phyloP scores from a whole-genome alignment of 371 early-diverging fungal species.

The Mucor circinelloides region DNA sequence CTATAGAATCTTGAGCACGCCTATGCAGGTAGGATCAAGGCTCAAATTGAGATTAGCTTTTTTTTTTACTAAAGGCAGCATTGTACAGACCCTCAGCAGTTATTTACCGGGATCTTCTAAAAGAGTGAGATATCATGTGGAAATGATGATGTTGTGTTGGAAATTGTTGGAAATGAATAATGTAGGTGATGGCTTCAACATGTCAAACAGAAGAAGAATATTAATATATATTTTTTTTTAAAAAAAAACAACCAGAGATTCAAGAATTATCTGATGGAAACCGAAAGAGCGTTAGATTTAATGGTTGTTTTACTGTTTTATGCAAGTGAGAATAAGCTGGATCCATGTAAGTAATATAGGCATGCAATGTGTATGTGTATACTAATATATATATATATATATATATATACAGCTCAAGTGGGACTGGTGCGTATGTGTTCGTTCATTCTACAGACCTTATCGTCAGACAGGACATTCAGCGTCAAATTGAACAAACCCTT shows the following conservation, averaged over 20 bases:
- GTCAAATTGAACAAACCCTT: constrained; percentile 79
- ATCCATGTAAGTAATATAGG: constrained; percentile 51
- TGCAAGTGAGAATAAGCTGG: constrained; percentile 62
- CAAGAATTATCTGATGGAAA: constrained; percentile 71
- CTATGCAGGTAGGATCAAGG: constrained; percentile 57
- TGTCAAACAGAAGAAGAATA: neutral
- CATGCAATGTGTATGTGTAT: neutral
- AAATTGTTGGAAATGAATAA: constrained; percentile 69
- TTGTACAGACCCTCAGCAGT: constrained; percentile 61
- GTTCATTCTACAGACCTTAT: constrained; percentile 81
- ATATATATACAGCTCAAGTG: constrained; percentile 71
- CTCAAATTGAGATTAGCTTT: neutral
- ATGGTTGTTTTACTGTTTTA: constrained; percentile 69
- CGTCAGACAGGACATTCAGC: constrained; percentile 79
- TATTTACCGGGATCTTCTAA: constrained; percentile 73
- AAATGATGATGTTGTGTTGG: constrained; percentile 80
- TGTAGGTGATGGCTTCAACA: constrained; percentile 32
- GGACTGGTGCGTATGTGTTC: constrained; percentile 81
- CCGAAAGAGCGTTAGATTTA: constrained; percentile 69
- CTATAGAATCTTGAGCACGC: constrained; percentile 71
- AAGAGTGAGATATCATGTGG: constrained; percentile 55
- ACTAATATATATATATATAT: constrained; percentile 65
- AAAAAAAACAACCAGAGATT: no score
- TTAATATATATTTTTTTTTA: no score
- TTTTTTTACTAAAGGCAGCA: no score